Base-by-base conservation (phyloP, 192 early-diverging fungal species). In the Gamsiella multidivaricata region DNA sequence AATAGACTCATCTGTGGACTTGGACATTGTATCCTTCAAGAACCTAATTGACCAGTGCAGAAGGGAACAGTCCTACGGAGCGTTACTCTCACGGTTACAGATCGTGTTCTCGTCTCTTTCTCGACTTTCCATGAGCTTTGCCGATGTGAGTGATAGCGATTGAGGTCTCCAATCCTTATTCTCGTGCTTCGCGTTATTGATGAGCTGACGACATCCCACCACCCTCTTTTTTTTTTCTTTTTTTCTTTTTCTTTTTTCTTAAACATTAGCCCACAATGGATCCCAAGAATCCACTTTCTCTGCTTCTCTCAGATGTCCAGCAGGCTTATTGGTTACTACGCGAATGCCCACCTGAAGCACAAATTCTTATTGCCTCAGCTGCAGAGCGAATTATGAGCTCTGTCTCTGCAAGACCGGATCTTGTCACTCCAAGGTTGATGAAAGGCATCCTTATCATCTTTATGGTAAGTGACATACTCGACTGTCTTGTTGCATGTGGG, bases 361-460 rank as follows among this genome's bases (percentile, higher is more conserved):
- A 76, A n/a, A 39, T 54, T 11, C 26, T 76, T n/a, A 68, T 76
- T 32, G 73, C 73, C 0, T 54, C 73, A 18, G 64, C 73, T 12
- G 64, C 73, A 20, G 73, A 76, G 11, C 56, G 73, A 28, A 76
- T 76, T 14, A 76, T 76, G 73, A 76, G 59, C 73, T 76, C 73
- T n/a, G 73, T 76, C 12, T 52, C 73, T 1, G 73, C 47, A 14
- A 54, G 65, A 28, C 73, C 73, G 5, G 65, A 76, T 29, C 59
- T 76, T 5, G 65, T 76, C 17, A 76, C 73, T 17, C 73, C 73
- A 4, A 52, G 73, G 11, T 37, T 76, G 12, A 76, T 76, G 73
- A 76, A 76, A 26, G 73, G 73, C 12, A 68, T 76, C 29, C 29
- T 76, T n/a, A 76, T 76, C 17, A 76, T 76, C 20, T 76, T 76